These are phyloP conservation scores for Scytalidium lignicola DNA, from an alignment of 2,329 filamentous ascomycete species.

Conservation along the genomic window DNA sequence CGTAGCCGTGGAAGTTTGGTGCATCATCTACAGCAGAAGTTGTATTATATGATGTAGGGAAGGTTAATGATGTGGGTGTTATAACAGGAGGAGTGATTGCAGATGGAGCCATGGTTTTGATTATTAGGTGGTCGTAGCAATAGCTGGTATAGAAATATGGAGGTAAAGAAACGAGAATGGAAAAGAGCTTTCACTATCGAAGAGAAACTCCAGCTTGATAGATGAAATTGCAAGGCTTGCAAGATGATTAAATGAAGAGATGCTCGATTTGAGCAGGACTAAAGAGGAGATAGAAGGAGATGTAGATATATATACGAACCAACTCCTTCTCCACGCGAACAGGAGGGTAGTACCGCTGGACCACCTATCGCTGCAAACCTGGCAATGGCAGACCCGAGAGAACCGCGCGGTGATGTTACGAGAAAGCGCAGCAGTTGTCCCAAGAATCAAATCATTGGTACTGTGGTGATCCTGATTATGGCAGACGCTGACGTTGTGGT, in stretches of 20 bases:
- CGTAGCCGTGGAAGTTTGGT: slow-evolving; percentile 73
- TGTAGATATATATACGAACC: not conserved
- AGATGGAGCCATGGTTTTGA: slow-evolving; percentile 7
- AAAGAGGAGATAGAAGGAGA: not conserved
- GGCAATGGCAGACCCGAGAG: not conserved
- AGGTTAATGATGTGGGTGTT: slow-evolving; percentile 27
- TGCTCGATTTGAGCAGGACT: not conserved
- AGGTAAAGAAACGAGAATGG: not conserved
- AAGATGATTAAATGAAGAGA: not conserved
- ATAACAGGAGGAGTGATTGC: slow-evolving; percentile 14
- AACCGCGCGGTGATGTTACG: not conserved
- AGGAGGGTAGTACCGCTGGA: not conserved
- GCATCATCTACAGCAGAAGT: slow-evolving; percentile 48
- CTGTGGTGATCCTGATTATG: not conserved
- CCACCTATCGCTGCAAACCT: not conserved
- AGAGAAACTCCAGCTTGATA: too few relatives aligned
- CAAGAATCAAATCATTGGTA: not conserved
- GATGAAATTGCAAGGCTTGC: too few relatives aligned
- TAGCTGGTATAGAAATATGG: not conserved
- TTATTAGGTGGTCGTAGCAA: not conserved
- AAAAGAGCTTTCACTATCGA: not conserved
- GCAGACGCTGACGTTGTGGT: not conserved
- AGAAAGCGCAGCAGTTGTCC: not conserved
- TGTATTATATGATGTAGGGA: slow-evolving; percentile 38
- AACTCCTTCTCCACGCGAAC: not conserved